Conservation (phyloP, 2,329 filamentous ascomycete genomes). For the Trichoderma endophyticum region DNA sequence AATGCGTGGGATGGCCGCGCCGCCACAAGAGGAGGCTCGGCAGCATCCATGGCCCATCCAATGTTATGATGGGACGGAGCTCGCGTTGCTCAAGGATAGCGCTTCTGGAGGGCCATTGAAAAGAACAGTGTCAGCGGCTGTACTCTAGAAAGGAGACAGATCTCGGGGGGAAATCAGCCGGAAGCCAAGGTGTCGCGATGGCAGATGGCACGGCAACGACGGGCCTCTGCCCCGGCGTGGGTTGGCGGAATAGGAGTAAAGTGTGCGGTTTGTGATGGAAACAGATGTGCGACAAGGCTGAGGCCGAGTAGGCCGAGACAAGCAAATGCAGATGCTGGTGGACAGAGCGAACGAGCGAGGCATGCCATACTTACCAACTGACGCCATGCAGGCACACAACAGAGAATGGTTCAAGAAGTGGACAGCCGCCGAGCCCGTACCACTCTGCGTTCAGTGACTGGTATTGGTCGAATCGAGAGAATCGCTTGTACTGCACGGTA, state of each 20-base stretch:
- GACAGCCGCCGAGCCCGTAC: neutral
- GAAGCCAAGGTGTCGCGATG: neutral
- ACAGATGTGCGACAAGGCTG: neutral
- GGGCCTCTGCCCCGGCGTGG: neutral
- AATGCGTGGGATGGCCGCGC: constrained; percentile 20
- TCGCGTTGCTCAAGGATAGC: constrained; percentile 19
- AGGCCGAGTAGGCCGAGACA: neutral
- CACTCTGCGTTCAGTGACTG: neutral
- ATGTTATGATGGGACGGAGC: constrained; percentile 17
- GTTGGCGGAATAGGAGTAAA: neutral
- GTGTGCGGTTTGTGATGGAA: neutral
- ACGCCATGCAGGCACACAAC: constrained; percentile 17
- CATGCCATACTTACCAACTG: constrained; percentile 17
- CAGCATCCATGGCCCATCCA: constrained; percentile 25
- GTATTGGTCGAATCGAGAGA: neutral
- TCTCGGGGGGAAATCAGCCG: neutral
- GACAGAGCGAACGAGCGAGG: constrained; percentile 9
- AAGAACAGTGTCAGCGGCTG: neutral
- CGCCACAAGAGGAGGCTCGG: constrained; percentile 21
- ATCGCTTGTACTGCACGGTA: neutral
- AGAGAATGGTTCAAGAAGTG: neutral
- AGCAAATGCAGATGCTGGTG: neutral
- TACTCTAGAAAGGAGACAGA: neutral
- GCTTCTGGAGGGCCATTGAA: neutral
- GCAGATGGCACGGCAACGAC: neutral